Base-by-base conservation (phyloP, 257 asterid genomes). In the Solanum chmielewskii region DNA sequence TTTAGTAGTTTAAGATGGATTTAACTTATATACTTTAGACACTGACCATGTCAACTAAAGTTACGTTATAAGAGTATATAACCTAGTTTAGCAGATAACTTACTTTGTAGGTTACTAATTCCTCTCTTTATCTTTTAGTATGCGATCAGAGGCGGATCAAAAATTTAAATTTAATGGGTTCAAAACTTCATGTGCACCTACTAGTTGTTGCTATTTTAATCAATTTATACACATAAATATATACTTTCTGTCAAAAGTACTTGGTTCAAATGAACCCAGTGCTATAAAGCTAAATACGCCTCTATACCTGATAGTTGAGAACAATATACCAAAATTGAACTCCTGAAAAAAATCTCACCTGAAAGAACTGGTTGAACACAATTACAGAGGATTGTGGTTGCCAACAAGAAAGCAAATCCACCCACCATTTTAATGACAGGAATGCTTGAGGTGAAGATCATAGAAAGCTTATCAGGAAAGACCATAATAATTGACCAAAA, bases 311-410 rank as follows among this genome's bases (percentile, higher is more conserved):
- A 76, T 41, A 41, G 37, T 0, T 71, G 27, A 60, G 37, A 56
- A 8, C 75, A 60, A 60, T n/a, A 39, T 39, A 3, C 15, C 18
- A 49, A 71, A 42, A 39, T 23, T 52, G n/a, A 42, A 74, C 23
- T 41, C 44, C 62, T 7, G 39, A 37, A 70, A 69, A 56, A 87
- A 84, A 39, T 59, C 73, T 68, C 84, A 91, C 96, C 95, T 87
- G 95, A 93, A 83, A 93, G 93, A 89, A 93, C 90, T 11, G 95
- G 94, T 56, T 93, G 96, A 88, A 93, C 75, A 90, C 93, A 88
- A 41, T 92, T 92, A 27, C 89, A 81, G 44, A 91, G 90, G 88
- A 92, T 82, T 39, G 95, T 93, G 37, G 87, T 31, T 82, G 93
- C 94, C 90, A 93, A 89, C 78, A 92, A 74, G 52, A 44, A 87